Conservation (phyloP, 169 alveolate genomes). For the Eimeria praecox region DNA sequence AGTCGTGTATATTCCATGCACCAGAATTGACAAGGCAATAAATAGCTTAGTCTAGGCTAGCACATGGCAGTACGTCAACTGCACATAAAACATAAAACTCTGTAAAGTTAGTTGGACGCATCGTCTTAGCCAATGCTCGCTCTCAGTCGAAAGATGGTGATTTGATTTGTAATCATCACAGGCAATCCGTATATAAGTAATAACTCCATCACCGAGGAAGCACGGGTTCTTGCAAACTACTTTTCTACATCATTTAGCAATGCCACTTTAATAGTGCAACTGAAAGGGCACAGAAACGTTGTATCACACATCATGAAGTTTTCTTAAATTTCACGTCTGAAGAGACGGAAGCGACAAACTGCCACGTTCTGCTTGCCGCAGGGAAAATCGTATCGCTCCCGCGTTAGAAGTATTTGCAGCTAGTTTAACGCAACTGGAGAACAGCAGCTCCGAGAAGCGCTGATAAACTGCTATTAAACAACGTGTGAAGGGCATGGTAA, state of each 20-base stretch:
- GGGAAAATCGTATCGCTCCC: too few relatives aligned
- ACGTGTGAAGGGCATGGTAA: too few relatives aligned
- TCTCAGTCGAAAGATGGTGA: constrained; percentile 71
- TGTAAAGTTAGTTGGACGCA: background rate
- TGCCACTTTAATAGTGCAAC: background rate
- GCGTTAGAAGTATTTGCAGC: too few relatives aligned
- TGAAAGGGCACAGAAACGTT: too few relatives aligned
- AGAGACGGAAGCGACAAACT: too few relatives aligned
- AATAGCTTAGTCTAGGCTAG: background rate
- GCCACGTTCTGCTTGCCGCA: too few relatives aligned
- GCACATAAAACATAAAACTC: background rate
- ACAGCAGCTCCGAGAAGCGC: too few relatives aligned
- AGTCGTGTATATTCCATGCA: constrained; percentile 45
- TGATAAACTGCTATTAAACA: too few relatives aligned
- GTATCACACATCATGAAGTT: too few relatives aligned
- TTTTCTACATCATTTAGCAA: background rate
- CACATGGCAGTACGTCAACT: constrained; percentile 60
- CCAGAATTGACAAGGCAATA: constrained; percentile 4
- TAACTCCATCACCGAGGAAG: constrained; percentile 11
- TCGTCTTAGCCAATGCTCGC: background rate
- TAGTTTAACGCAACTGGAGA: too few relatives aligned
- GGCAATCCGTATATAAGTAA: background rate
- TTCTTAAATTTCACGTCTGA: too few relatives aligned
- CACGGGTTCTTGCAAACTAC: background rate
- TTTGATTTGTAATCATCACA: background rate